Base-by-base conservation (phyloP, 495 filamentous ascomycete species). In the Penicillium macrosclerotiorum region DNA sequence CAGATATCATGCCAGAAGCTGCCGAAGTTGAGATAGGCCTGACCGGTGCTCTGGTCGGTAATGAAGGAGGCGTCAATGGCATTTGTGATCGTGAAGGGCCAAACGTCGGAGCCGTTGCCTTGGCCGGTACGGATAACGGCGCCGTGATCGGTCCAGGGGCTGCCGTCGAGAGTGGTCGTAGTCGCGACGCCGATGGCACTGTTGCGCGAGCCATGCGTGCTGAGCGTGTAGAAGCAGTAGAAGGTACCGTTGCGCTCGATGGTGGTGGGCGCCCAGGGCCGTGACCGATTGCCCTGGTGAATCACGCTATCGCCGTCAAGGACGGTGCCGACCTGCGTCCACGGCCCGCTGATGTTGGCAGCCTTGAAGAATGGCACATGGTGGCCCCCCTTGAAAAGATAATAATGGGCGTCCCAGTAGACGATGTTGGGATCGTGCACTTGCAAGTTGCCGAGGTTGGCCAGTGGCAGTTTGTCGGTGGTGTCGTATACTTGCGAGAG, bases 1-100 rank as follows among this genome's bases (percentile, higher is more conserved):
- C 78, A 84, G 32, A 89, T 76, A 50, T 82, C 80, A n/a, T 71
- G 63, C 86, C 86, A 92, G 68, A 83, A 90, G 19, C 76, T 81
- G 2, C 86, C 86, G 40, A 81, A 92, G 30, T 73, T 79, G 33
- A 90, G 65, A 49, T 77, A 80, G 19, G 79, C 76, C 5, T 67
- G 59, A 11, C 70, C 69, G 8, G 69, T 65, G 0, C 47, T 35
- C 1, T 62, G 73, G 12, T 75, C 71, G 1, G 49, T 36, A 37
- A 89, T 67, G 4, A 89, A 69, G 23, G 84, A 82, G 1, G 74
- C 60, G 54, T 92, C 88, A 46, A 92, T 90, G 20, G 86, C 83
- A 56, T 90, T 89, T 56, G 83, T 85, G 2, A 71, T 65, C 0
- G 72, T 58, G 18, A 68, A 69, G 3, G 82, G 84, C 4, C 55